These are phyloP conservation scores for Thielaviopsis punctulata DNA, from an alignment of 2,329 filamentous ascomycete genomes.

Conservation along the genomic window DNA sequence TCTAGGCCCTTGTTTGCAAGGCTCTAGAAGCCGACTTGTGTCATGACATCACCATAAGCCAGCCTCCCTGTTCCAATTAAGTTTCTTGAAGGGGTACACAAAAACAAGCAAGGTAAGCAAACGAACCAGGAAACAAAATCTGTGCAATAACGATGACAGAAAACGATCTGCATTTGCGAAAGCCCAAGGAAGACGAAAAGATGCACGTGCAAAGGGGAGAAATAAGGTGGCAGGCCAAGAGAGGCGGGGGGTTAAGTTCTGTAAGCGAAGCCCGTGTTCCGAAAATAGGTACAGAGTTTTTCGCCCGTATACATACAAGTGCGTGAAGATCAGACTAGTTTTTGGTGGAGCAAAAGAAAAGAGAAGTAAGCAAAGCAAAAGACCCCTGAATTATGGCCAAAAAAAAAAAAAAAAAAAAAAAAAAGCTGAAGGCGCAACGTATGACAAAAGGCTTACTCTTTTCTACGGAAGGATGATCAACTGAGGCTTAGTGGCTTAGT, in stretches of 20 bases:
- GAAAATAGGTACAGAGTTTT: neutral
- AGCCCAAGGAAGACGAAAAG: too few relatives aligned
- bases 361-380: neutral
- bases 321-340: neutral
- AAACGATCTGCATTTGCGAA: too few relatives aligned
- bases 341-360: neutral
- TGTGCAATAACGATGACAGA: neutral
- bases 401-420: neutral
- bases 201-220: neutral
- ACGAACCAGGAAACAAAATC: neutral
- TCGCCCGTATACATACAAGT: neutral
- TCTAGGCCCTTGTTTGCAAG: neutral
- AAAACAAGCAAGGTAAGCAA: neutral
- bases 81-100: neutral
- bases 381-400: neutral
- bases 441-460: neutral
- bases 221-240: neutral
- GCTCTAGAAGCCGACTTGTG: neutral
- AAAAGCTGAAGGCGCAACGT: neutral
- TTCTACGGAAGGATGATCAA: neutral
- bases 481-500: neutral
- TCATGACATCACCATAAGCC: neutral
- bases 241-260: neutral
- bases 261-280: neutral
- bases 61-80: neutral